Evolutionary conservation across 768 basidiomycete genomes (phyloP), one percentile per base, ranked within the genome.

Genomic region (Suillus spraguei): DNA sequence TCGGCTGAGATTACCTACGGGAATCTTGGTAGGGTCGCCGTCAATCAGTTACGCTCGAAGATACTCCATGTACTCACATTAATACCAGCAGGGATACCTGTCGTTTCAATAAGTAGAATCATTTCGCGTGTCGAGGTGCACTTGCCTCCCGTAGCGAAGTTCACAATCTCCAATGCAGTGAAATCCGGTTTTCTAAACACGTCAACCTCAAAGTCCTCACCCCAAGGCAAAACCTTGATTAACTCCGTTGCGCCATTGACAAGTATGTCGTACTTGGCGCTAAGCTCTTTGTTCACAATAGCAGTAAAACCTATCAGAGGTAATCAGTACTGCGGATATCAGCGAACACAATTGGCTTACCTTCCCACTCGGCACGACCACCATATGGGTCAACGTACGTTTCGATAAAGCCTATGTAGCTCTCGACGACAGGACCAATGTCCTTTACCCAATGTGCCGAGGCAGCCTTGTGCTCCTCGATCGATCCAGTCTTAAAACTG

Each of bases 351-450:
- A 49, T 62, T 56, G 8, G 61, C 68, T 41, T 61, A 87, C 92
- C 93, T 85, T 95, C 93, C 94, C 94, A 95, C 74, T 95, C 94
- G 0, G 94, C 94, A 59, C 94, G 86, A n/a, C 85, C 89, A 41
- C 94, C 94, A 64, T 92, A 94, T 8, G 94, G 94, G 71, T 95
- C 94, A 20, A 94, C 89, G 64, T 92, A 92, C 1, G 89, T 93
- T 80, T 93, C 91, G 46, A 93, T 83, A 73, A 92, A 93, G 76
- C 93, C 93, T 62, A 95, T 87, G 74, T 95, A 94, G 36, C 87
- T 90, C 75, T 95, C 94, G 20, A 96, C 94, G 39, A 91, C 89
- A 5, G 94, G 94, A 0, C 92, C 90, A 24, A 92, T 77, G 71
- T 96, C 94, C 75, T 90, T 88, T 32, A 96, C 94, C 94, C 94